Conservation (phyloP, 768 basidiomycete genomes). For the Mycena latifolia region DNA sequence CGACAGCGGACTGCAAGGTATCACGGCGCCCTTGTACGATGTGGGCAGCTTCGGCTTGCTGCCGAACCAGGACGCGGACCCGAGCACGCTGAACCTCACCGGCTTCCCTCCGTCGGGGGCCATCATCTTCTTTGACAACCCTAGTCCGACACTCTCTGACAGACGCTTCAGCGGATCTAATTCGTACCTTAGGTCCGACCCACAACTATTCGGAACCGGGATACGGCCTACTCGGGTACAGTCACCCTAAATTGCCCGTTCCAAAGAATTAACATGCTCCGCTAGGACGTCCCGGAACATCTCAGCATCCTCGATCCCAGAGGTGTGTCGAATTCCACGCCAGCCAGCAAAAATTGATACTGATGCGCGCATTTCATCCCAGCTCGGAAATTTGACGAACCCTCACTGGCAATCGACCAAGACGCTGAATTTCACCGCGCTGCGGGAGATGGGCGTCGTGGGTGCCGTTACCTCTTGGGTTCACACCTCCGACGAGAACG, state of each 20-base stretch:
- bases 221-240: conserved; percentile 45
- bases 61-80: conserved; percentile 35
- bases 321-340: conserved; percentile 35
- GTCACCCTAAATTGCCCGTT: not conserved
- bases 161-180: no score
- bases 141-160: conserved; percentile 47
- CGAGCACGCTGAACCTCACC: conserved; percentile 40
- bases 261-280: not conserved
- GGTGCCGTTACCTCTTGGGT: conserved; percentile 45
- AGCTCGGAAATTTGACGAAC: conserved; percentile 47
- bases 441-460: conserved; percentile 38
- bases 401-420: conserved; percentile 49
- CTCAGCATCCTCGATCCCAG: conserved; percentile 39
- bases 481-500: conserved; percentile 45
- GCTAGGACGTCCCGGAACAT: conserved; percentile 43
- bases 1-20: conserved; percentile 41
- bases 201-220: conserved; percentile 45
- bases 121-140: conserved; percentile 47
- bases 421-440: conserved; percentile 41
- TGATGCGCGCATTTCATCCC: not conserved
- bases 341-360: no score
- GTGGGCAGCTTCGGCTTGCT: conserved; percentile 42
- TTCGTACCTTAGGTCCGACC: no score
- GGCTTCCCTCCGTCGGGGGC: conserved; percentile 34
- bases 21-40: conserved; percentile 43